Percentiles rank a stretch among this genome's conserved stretches.
phyloP scores from a whole-genome alignment of 345 rosid genomes.

The Melaleuca quinquenervia region DNA sequence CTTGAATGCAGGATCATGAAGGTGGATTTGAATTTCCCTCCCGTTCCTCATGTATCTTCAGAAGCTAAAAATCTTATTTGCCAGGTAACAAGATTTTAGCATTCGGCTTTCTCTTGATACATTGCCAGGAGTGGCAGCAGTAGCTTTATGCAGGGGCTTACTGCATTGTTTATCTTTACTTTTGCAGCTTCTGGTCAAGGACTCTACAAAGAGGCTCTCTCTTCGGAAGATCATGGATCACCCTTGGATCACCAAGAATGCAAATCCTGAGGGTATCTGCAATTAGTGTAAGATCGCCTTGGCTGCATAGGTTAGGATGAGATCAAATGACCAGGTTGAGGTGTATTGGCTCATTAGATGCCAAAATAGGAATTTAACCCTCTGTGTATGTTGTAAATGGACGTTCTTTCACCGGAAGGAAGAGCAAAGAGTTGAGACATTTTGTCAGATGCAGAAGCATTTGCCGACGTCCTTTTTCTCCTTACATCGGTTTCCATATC shows the following conservation, averaged over 20 bases:
- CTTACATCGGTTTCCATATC: not conserved
- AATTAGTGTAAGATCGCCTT: not conserved
- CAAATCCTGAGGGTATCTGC: conserved; percentile 56
- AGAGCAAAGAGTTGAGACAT: not conserved
- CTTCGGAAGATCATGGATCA: conserved; percentile 75
- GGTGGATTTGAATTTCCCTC: conserved; percentile 75
- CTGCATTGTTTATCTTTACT: not conserved
- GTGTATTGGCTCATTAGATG: not conserved
- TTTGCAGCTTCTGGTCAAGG: conserved; percentile 81
- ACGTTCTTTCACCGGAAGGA: not conserved
- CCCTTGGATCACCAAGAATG: conserved; percentile 83
- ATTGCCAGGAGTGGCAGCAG: not conserved
- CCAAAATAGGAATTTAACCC: not conserved
- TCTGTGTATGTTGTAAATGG: not conserved
- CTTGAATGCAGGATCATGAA: conserved; percentile 54
- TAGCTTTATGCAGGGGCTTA: not conserved
- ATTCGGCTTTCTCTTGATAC: not conserved
- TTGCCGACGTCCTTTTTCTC: not conserved
- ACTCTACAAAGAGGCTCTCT: conserved; percentile 75
- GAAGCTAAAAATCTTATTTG: conserved; percentile 70
- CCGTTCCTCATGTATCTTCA: conserved; percentile 38
- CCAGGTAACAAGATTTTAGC: conserved; percentile 20
- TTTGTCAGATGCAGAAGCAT: not conserved
- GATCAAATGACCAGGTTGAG: not conserved
- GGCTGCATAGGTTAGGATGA: not conserved